phyloP scores from a whole-genome alignment of 441 rosid genomes.

The Erodium chrysanthum region DNA sequence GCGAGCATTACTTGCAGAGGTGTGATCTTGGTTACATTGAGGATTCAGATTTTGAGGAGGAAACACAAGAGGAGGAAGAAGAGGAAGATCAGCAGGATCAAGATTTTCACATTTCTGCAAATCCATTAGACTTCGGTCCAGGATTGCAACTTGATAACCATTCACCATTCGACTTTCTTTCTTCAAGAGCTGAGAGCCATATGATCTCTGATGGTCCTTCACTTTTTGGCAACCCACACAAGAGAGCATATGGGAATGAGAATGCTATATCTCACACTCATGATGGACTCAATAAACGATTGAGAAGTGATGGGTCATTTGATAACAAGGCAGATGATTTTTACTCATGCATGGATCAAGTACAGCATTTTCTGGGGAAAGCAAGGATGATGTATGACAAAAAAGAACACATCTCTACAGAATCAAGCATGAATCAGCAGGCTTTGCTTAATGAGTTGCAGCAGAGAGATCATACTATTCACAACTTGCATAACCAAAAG shows the following conservation, averaged over 20 bases:
- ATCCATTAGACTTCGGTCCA: conserved; percentile 40
- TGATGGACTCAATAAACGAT: conserved; percentile 49
- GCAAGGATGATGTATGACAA: conserved; percentile 36
- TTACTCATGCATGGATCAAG: conserved; percentile 39
- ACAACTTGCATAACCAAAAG: conserved; percentile 50
- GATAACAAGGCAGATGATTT: conserved; percentile 38
- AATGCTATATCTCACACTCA: conserved; percentile 28
- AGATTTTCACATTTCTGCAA: conserved; percentile 35
- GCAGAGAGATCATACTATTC: conserved; percentile 34
- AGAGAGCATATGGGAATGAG: conserved; percentile 51
- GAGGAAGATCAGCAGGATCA: conserved; percentile 32
- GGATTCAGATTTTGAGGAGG: conserved; percentile 13
- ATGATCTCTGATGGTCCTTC: conserved; percentile 37
- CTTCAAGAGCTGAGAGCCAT: conserved; percentile 41
- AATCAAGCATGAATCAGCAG: conserved; percentile 45
- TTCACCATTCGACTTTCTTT: conserved; percentile 44
- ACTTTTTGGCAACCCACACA: conserved; percentile 37
- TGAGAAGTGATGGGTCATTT: conserved; percentile 50
- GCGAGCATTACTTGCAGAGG: not conserved
- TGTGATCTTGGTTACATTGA: conserved; percentile 28
- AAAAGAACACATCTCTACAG: conserved; percentile 39
- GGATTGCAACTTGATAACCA: conserved; percentile 37
- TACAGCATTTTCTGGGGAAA: conserved; percentile 37
- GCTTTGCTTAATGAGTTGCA: conserved; percentile 40
- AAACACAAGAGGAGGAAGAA: conserved; percentile 19